Evolutionary conservation across 108 stramenopile species (phyloP).

Genomic region (Aurantiochytrium sp.): DNA sequence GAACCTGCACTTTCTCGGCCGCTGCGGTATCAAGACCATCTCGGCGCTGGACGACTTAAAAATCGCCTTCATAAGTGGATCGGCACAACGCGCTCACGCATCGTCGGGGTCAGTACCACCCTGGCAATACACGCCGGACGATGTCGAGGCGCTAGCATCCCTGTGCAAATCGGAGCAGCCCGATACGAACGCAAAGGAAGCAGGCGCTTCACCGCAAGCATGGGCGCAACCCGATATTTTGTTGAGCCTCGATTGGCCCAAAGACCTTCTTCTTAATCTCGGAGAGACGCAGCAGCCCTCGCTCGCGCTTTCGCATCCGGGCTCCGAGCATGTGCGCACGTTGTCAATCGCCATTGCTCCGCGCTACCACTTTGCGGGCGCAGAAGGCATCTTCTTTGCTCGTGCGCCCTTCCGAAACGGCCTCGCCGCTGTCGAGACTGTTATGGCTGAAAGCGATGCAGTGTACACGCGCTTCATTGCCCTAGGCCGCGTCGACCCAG

Average conservation of each 20-base stretch:
- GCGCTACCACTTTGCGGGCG: slow-evolving; percentile 3
- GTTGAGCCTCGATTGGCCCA: not conserved
- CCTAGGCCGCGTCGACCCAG: not conserved
- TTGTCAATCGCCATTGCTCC: not conserved
- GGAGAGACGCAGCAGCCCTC: not conserved
- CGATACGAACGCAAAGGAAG: too few relatives aligned
- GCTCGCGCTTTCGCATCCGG: not conserved
- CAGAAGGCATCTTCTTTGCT: not conserved
- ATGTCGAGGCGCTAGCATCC: not conserved
- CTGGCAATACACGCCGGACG: not conserved
- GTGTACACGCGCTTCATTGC: not conserved
- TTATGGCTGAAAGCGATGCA: not conserved
- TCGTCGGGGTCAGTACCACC: not conserved
- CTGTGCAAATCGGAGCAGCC: not conserved
- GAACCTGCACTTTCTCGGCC: not conserved
- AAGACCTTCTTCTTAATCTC: not conserved
- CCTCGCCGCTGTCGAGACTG: not conserved
- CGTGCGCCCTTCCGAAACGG: not conserved
- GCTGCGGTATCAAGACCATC: not conserved
- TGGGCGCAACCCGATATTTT: not conserved
- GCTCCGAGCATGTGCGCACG: not conserved
- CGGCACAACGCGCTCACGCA: not conserved
- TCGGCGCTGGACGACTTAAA: not conserved
- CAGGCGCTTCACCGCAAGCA: too few relatives aligned
- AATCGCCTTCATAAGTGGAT: not conserved